A percentile compares a stretch with the other conserved stretches of the same genome.
phyloP scores from a whole-genome alignment of 768 basidiomycete genomes.

The Dentipellis fragilis region DNA sequence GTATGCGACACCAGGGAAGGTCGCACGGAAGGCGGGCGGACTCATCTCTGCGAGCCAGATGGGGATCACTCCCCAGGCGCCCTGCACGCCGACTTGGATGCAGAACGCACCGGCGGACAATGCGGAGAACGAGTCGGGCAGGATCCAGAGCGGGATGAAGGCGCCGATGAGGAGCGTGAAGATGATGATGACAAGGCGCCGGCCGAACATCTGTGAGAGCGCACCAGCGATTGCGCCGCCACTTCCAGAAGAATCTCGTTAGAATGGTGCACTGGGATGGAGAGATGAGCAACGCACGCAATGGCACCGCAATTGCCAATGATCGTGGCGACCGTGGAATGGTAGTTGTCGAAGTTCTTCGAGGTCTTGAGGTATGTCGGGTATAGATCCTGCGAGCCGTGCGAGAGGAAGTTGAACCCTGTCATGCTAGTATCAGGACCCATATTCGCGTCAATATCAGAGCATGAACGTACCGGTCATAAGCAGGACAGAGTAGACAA shows the following conservation, averaged over 20 bases:
- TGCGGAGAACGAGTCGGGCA: conserved; percentile 29
- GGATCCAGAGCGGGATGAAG: conserved; percentile 33
- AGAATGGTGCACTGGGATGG: neutral
- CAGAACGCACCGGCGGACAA: conserved; percentile 39
- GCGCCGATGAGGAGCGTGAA: conserved; percentile 23
- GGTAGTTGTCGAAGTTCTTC: conserved; percentile 24
- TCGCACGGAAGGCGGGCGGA: conserved; percentile 39
- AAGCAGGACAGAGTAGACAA: conserved; percentile 75
- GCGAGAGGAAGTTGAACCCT: conserved; percentile 44
- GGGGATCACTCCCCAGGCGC: conserved; percentile 25
- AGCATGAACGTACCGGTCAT: conserved; percentile 42
- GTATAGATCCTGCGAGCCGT: conserved; percentile 35
- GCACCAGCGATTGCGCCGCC: conserved; percentile 32
- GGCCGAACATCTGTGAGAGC: conserved; percentile 31
- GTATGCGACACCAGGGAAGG: conserved; percentile 35
- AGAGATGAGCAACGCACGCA: conserved; percentile 10
- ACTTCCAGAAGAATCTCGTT: conserved; percentile 11
- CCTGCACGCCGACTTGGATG: conserved; percentile 38
- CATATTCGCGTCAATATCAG: neutral
- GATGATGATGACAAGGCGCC: conserved; percentile 32
- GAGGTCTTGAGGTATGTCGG: conserved; percentile 29
- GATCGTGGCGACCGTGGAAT: conserved; percentile 33
- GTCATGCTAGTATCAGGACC: neutral
- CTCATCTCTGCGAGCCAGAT: conserved; percentile 36
- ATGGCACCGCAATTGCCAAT: conserved; percentile 27